Base-by-base conservation (phyloP, 257 asterid species). In the Penstemon barbatus region DNA sequence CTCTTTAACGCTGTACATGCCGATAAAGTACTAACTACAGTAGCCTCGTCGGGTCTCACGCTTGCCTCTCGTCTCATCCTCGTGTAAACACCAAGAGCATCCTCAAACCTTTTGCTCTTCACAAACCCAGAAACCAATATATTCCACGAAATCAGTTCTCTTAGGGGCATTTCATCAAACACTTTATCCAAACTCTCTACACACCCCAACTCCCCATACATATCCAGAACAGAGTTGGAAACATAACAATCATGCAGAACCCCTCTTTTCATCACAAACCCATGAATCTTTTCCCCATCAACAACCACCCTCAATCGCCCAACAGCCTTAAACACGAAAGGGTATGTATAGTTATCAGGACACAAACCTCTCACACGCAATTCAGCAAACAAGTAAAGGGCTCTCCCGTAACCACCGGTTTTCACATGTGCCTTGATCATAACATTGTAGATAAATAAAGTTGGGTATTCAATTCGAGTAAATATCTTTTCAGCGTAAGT, bases 261-360 rank as follows among this genome's bases (percentile, higher is more conserved):
- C 68, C 96, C 98, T 72, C 75, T 72, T 74, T 86, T 92, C 72
- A 87, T 48, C 40, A 85, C 96, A 81, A 84, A 79, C 39, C 95
- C 97, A 55, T 87, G 98, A 83, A 89, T 54, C 88, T 80, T 92
- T 70, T 84, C 85, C 75, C 97, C 97, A 43, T 66, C 83, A 9
- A 10, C 56, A 58, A 79, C 80, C 73, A 41, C 42, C 68, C 80
- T 78, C 83, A 89, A 63, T 68, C 87, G 77, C 5, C 79, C 92
- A 69, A 86, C 66, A 4, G 96, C 89, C 78, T 92, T 89, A 53
- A 82, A 89, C 71, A 89, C 88, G 45, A 92, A 92, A 0, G 98
- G 97, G 72, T 83, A 92, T 3, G 97, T 89, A 44, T 81, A 92
- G 63, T 78, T 86, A 82, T 92, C 98, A 0, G 96, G 96, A 77